These are phyloP conservation scores for Urochloa ruziziensis DNA, from an alignment of 176 grass and related monocot genomes.

Conservation along the genomic window DNA sequence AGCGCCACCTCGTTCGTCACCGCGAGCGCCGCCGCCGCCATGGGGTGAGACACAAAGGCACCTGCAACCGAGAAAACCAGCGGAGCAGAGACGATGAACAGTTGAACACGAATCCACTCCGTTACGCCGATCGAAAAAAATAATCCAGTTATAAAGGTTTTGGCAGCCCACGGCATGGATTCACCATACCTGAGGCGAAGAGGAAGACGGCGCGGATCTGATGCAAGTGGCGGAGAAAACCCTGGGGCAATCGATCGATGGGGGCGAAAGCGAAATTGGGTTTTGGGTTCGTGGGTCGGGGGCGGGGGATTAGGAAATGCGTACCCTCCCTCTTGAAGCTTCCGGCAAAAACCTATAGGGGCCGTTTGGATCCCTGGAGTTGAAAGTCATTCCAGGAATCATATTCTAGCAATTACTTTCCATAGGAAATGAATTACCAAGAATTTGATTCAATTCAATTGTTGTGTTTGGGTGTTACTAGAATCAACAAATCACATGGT, in stretches of 20 bases:
- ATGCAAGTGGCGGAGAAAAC: background rate
- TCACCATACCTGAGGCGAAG: background rate
- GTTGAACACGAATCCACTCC: background rate
- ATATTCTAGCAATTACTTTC: too few species aligned
- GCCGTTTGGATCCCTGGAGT: too few species aligned
- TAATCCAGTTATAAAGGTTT: background rate
- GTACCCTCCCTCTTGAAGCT: too few species aligned
- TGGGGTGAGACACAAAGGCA: background rate
- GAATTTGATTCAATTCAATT: too few species aligned
- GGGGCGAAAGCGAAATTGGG: too few species aligned
- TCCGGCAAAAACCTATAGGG: too few species aligned
- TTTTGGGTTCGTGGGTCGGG: too few species aligned
- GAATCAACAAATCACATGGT: too few species aligned
- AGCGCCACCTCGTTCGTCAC: constrained; percentile 71
- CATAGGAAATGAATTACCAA: too few species aligned
- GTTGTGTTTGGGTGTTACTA: too few species aligned
- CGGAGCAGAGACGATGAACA: background rate
- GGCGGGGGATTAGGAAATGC: too few species aligned
- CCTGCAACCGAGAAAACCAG: background rate
- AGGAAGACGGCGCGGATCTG: background rate
- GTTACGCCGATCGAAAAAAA: background rate
- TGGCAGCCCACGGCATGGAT: background rate
- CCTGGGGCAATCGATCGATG: background rate
- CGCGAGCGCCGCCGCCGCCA: constrained; percentile 43
- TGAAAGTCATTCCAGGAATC: too few species aligned